These are phyloP conservation scores for Vaccinium macrocarpon DNA, from an alignment of 148 eudicot species.

Conservation along the genomic window DNA sequence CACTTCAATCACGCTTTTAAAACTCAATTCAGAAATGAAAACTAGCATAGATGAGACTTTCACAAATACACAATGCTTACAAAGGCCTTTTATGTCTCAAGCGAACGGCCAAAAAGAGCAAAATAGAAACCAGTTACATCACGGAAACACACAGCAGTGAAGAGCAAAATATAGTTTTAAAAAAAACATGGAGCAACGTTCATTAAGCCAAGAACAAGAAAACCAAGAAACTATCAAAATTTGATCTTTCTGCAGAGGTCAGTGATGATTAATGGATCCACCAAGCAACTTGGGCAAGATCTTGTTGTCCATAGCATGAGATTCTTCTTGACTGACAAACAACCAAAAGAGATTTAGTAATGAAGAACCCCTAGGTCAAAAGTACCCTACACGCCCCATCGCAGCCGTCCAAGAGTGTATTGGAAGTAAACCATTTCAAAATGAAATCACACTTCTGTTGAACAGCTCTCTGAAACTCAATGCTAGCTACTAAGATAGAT, in stretches of 20 bases:
- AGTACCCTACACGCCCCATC: no score
- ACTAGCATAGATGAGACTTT: no score
- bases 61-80: not conserved
- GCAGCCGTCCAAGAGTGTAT: no score
- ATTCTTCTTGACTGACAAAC: slow-evolving; percentile 40
- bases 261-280: slow-evolving; percentile 22
- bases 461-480: not conserved
- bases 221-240: not conserved
- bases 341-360: not conserved
- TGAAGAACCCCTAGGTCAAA: not conserved
- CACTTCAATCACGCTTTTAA: no score
- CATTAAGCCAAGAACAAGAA: not conserved
- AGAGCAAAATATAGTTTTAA: not conserved
- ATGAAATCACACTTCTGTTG: not conserved
- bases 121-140: not conserved
- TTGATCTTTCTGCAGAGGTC: not conserved
- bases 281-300: slow-evolving; percentile 59
- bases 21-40: no score
- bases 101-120: not conserved
- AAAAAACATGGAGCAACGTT: not conserved
- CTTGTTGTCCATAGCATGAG: slow-evolving; percentile 43
- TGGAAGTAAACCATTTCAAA: not conserved
- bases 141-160: not conserved
- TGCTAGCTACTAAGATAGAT: not conserved
- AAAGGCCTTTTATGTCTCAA: not conserved